Conservation (phyloP, 2,329 filamentous ascomycete genomes). For the Neonectria coccinea region DNA sequence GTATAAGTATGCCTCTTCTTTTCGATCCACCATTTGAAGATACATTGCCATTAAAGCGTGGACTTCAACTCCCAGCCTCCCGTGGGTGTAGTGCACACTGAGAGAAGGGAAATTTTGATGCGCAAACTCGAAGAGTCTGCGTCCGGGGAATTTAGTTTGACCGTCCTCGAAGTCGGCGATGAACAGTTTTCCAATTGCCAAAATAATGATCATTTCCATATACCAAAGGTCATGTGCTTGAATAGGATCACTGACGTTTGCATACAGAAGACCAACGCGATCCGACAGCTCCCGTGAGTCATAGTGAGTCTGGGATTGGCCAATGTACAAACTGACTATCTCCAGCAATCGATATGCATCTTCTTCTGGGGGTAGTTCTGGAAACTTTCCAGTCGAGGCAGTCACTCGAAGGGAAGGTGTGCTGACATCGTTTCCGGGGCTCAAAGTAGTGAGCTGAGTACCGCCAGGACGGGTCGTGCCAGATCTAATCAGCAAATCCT, state of each 20-base stretch:
- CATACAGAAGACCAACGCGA: conserved; percentile 3
- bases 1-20: conserved; percentile 24
- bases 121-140: background rate
- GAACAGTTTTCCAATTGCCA: conserved; percentile 6
- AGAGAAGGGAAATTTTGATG: conserved; percentile 11
- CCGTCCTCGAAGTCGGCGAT: background rate
- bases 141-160: background rate
- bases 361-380: conserved; percentile 3
- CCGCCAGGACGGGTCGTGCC: background rate
- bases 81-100: conserved; percentile 14
- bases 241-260: background rate
- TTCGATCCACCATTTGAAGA: conserved; percentile 24
- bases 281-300: conserved; percentile 9
- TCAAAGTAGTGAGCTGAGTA: background rate
- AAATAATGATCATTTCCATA: conserved; percentile 7
- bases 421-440: background rate
- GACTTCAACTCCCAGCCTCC: conserved; percentile 14
- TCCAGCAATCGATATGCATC: conserved; percentile 7
- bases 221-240: conserved; percentile 1
- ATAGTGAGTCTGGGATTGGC: conserved; percentile 10
- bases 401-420: background rate
- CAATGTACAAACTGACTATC: conserved; percentile 7
- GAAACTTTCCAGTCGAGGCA: background rate
- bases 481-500: conserved; percentile 10
- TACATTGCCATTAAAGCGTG: conserved; percentile 26